A percentile compares a stretch with the other conserved stretches of the same genome.
phyloP scores from a whole-genome alignment of 768 basidiomycete genomes.

The Dentipellis fragilis region DNA sequence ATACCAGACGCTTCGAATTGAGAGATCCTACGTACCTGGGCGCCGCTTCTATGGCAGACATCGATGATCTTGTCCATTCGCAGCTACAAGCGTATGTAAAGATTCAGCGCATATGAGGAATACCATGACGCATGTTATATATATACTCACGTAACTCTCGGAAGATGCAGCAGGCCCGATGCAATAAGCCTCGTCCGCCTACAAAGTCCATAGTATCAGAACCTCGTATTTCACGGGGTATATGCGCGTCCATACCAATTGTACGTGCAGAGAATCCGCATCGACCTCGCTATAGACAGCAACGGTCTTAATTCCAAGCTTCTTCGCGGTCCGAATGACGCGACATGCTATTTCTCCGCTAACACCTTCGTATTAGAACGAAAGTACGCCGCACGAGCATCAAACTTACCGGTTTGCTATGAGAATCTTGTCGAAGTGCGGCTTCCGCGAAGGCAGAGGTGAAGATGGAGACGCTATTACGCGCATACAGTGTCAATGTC shows the following conservation, averaged over 20 bases:
- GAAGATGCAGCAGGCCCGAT: slow-evolving; percentile 87
- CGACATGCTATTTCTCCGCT: slow-evolving; percentile 96
- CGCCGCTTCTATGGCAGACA: slow-evolving; percentile 70
- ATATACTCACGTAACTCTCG: slow-evolving; percentile 72
- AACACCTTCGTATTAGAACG: neutral
- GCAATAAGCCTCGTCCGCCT: slow-evolving; percentile 50
- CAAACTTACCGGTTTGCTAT: slow-evolving; percentile 74
- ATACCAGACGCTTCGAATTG: no score
- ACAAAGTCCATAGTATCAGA: neutral
- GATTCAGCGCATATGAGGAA: neutral
- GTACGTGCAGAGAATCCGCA: slow-evolving; percentile 69
- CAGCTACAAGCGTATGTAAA: slow-evolving; percentile 37
- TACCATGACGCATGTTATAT: neutral
- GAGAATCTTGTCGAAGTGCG: slow-evolving; percentile 84
- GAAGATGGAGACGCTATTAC: neutral
- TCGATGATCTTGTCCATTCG: slow-evolving; percentile 84
- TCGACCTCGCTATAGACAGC: slow-evolving; percentile 91
- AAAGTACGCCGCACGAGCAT: neutral
- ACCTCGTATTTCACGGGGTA: no score
- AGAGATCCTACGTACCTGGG: slow-evolving; percentile 44
- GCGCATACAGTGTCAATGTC: neutral
- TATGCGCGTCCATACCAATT: slow-evolving; percentile 39
- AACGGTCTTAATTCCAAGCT: slow-evolving; percentile 84
- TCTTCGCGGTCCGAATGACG: slow-evolving; percentile 82
- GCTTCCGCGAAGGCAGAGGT: slow-evolving; percentile 18